Base-by-base conservation (phyloP, 2,329 filamentous ascomycete species). In the Phaeoacremonium minimum region DNA sequence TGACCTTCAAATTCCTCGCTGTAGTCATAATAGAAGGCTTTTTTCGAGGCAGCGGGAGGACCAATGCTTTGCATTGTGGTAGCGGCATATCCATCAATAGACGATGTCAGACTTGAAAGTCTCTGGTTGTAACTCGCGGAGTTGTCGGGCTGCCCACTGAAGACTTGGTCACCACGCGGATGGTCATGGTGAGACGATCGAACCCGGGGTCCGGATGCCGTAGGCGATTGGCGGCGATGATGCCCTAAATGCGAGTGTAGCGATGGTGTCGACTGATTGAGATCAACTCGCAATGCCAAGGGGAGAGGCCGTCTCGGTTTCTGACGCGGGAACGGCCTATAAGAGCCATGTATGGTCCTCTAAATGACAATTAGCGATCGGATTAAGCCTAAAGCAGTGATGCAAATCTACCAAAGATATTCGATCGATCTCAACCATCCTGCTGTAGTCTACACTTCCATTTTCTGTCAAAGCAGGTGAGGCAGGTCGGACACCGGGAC, bases 11-110 rank as follows among this genome's bases (percentile, higher is more conserved):
- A 75, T 4, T 63, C 66, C 44, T 75, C 72, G 14, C 61, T 68
- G 46, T 75, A 75, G 46, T 76, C 72, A 42, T 75, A 75, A 46
- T 73, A 75, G 28, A 67, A 59, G 30, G 66, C 57, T 40, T 60
- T 48, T 22, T 46, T 38, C 31, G 55, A 45, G 37, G 53, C 18
- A 38, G 40, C 36, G 38, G 44, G n/a, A n/a, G n/a, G n/a, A n/a
- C n/a, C n/a, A n/a, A 28, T 41, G 43, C 33, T 15, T 46, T 38
- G 38, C 49, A 33, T 30, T 38, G n/a, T 16, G 22, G 32, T 41
- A 57, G 53, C 4, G 47, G 52, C 56, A 36, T 75, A 72, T 61
- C 71, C 67, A 39, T 72, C 67, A 9, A 69, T 62, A 35, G 71
- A 64, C 2, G 73, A 75, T 13, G 67, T 70, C 30, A 75, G 46